Percentiles rank a stretch among this genome's conserved stretches.
phyloP scores from a whole-genome alignment of 306 rosid species.

The Sicyos baderoa region DNA sequence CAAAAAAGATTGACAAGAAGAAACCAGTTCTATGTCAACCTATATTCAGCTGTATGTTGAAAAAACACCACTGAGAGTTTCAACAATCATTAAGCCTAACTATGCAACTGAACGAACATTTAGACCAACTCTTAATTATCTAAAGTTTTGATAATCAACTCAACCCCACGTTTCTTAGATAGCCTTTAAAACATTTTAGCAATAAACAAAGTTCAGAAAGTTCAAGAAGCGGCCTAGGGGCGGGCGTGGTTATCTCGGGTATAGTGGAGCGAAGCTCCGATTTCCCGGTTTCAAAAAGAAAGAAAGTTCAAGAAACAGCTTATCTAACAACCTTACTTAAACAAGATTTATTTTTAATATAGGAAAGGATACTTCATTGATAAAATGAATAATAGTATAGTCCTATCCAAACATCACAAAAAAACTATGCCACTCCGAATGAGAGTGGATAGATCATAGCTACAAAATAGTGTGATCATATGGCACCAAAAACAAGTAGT shows the following conservation, averaged over 20 bases:
- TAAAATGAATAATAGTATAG: no score
- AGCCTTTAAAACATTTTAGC: background rate
- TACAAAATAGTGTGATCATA: no score
- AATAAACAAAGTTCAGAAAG: background rate
- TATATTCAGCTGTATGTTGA: background rate
- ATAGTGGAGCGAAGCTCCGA: no score
- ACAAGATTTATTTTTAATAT: no score
- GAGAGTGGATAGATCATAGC: no score
- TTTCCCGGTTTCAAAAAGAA: no score
- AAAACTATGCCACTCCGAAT: no score
- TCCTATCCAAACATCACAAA: background rate
- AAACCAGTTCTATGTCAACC: background rate
- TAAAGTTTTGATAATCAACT: background rate
- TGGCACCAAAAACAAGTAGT: no score
- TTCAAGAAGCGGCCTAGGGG: background rate
- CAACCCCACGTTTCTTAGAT: slow-evolving; percentile 4
- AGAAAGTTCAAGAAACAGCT: no score
- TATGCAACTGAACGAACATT: background rate
- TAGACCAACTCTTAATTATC: background rate
- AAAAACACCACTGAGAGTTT: background rate
- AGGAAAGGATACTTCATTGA: no score
- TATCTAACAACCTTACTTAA: background rate
- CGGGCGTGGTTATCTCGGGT: no score
- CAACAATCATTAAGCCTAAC: background rate
- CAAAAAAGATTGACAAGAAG: background rate